These are phyloP conservation scores for Brettanomyces naardenensis DNA, from an alignment of 805 yeast species.

Conservation along the genomic window DNA sequence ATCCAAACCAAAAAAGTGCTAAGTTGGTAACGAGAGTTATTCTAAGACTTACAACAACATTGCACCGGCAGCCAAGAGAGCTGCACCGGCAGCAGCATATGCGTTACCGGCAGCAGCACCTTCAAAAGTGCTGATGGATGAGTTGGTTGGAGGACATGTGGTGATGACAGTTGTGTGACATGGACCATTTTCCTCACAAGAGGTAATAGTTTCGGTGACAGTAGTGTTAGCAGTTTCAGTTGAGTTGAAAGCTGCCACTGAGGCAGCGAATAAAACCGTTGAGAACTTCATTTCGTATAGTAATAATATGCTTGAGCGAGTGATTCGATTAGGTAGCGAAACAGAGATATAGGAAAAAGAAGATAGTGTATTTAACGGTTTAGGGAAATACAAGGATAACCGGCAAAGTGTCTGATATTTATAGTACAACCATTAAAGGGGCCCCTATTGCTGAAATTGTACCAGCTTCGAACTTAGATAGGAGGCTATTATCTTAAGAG, in stretches of 20 bases:
- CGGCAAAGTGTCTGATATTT: too few relatives aligned
- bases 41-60: constrained; percentile 26
- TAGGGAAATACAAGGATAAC: too few relatives aligned
- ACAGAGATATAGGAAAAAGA: too few relatives aligned
- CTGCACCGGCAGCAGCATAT: constrained; percentile 27
- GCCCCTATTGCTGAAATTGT: too few relatives aligned
- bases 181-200: constrained; percentile 28
- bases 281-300: constrained; percentile 40
- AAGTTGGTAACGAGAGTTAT: too few relatives aligned
- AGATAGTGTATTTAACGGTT: too few relatives aligned
- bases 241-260: constrained; percentile 28
- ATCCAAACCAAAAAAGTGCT: too few relatives aligned
- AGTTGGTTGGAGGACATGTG: constrained; percentile 23
- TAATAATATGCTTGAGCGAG: too few relatives aligned
- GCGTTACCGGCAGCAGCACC: constrained; percentile 25
- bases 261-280: constrained; percentile 26
- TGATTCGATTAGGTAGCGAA: too few relatives aligned
- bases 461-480: too few relatives aligned
- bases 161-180: constrained; percentile 6
- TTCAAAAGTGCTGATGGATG: constrained; percentile 25
- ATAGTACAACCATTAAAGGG: too few relatives aligned
- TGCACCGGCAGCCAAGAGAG: constrained; percentile 29
- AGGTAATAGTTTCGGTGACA: constrained; percentile 34
- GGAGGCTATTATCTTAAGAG: too few relatives aligned
- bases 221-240: constrained; percentile 25